A percentile compares a stretch with the other conserved stretches of the same genome.
Evolutionary conservation across 2,329 filamentous ascomycete genomes (phyloP).

Genomic region (Orbilia blumenaviensis): DNA sequence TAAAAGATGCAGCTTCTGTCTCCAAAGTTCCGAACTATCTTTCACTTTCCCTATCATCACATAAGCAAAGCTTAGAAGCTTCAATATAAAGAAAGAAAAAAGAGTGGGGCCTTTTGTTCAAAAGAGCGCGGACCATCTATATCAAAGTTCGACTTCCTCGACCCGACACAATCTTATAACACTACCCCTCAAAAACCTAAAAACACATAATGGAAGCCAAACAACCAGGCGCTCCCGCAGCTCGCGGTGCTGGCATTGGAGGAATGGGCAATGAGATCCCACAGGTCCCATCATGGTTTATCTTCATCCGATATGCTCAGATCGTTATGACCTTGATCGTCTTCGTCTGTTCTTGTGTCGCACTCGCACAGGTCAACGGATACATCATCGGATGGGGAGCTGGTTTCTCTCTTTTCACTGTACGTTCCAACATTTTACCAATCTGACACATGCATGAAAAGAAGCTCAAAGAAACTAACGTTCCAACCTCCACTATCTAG

Average conservation of each 20-base stretch:
- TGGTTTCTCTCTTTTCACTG: conserved; percentile 51
- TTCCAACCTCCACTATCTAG: background rate
- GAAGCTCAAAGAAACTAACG: background rate
- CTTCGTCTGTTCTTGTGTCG: conserved; percentile 51
- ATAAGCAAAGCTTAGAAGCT: conserved; percentile 21
- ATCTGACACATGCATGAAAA: no score
- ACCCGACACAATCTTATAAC: background rate
- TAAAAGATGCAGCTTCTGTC: conserved; percentile 47
- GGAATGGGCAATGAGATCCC: conserved; percentile 52
- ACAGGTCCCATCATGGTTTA: conserved; percentile 43
- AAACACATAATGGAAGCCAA: conserved; percentile 44
- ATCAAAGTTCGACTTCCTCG: background rate
- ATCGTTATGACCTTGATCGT: conserved; percentile 50
- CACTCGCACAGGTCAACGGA: conserved; percentile 13
- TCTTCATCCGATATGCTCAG: conserved; percentile 53
- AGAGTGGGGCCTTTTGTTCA: conserved; percentile 1
- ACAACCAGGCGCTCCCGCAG: conserved; percentile 17
- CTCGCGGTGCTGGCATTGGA: conserved; percentile 6
- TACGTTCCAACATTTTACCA: conserved; percentile 5
- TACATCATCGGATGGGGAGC: conserved; percentile 45
- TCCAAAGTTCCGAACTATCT: conserved; percentile 43
- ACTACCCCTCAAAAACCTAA: background rate
- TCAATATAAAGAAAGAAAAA: background rate
- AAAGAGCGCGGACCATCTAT: conserved; percentile 4
- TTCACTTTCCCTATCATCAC: conserved; percentile 15